phyloP scores from a whole-genome alignment of 1,284 basidiomycete genomes.

The Sphaerobolus stellatus region DNA sequence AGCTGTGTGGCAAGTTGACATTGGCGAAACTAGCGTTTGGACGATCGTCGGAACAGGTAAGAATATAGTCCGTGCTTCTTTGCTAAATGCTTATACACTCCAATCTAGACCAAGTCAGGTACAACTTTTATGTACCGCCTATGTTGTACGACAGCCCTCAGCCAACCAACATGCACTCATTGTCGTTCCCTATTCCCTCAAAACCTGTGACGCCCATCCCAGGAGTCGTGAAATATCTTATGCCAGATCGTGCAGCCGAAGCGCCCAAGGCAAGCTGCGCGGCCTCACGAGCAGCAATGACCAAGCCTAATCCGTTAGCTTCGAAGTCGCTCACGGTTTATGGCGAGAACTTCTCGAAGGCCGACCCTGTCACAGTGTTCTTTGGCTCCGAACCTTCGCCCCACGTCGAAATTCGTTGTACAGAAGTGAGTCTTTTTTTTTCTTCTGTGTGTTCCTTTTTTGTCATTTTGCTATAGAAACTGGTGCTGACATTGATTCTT shows the following conservation, averaged over 20 bases:
- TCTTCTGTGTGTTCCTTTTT: slow-evolving; percentile 32
- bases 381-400: slow-evolving; percentile 86
- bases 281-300: slow-evolving; percentile 60
- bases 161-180: slow-evolving; percentile 42
- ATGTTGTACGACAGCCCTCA: slow-evolving; percentile 71
- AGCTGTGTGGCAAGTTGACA: slow-evolving; percentile 83
- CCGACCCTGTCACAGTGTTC: slow-evolving; percentile 76
- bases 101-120: slow-evolving; percentile 72
- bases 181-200: slow-evolving; percentile 71
- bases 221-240: slow-evolving; percentile 78
- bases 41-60: slow-evolving; percentile 87
- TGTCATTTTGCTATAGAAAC: slow-evolving; percentile 20
- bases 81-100: slow-evolving; percentile 8
- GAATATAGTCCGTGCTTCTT: slow-evolving; percentile 22
- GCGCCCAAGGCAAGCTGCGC: slow-evolving; percentile 66
- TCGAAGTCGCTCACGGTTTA: slow-evolving; percentile 82
- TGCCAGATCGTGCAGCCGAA: slow-evolving; percentile 77
- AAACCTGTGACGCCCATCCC: slow-evolving; percentile 89
- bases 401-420: slow-evolving; percentile 86
- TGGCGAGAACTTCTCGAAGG: slow-evolving; percentile 86
- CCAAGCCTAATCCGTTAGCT: slow-evolving; percentile 70
- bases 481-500: slow-evolving; percentile 12
- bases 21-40: slow-evolving; percentile 90
- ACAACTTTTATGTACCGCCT: slow-evolving; percentile 92
- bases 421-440: slow-evolving; percentile 55